Evolutionary conservation across 495 filamentous ascomycete species (phyloP).

Genomic region (Podospora conica): DNA sequence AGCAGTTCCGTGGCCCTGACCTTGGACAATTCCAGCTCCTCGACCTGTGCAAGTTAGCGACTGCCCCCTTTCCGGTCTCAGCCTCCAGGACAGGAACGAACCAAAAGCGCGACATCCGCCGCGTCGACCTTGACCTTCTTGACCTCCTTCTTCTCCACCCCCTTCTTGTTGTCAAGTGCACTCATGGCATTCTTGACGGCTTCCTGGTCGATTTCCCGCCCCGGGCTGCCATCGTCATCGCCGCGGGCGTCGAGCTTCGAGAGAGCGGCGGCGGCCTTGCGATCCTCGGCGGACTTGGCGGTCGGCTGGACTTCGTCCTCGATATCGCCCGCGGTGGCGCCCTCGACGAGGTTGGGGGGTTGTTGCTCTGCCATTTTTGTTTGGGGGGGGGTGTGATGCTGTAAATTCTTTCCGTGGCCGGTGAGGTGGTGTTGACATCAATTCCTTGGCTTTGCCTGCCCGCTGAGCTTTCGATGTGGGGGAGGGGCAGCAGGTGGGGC

Average conservation of each 20-base stretch:
- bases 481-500: neutral
- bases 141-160: conserved; percentile 38
- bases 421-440: neutral
- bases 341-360: conserved; percentile 50
- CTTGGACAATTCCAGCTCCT: conserved; percentile 74
- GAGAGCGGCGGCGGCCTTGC: conserved; percentile 84
- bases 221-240: conserved; percentile 49
- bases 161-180: conserved; percentile 46
- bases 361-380: conserved; percentile 54
- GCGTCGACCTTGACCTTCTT: conserved; percentile 48
- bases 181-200: conserved; percentile 82
- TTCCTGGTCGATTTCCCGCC: conserved; percentile 67
- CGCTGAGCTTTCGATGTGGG: neutral
- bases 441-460: neutral
- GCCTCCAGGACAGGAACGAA: conserved; percentile 14
- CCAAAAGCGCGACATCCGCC: conserved; percentile 39
- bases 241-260: conserved; percentile 60
- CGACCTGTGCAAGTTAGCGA: conserved; percentile 47
- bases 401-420: neutral
- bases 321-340: conserved; percentile 54
- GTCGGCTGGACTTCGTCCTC: conserved; percentile 56
- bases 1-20: conserved; percentile 78
- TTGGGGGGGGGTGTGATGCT: neutral
- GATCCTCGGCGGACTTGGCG: conserved; percentile 72
- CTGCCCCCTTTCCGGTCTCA: neutral